Evolutionary conservation across 495 filamentous ascomycete species (phyloP).

Genomic region (Darksidea phi): DNA sequence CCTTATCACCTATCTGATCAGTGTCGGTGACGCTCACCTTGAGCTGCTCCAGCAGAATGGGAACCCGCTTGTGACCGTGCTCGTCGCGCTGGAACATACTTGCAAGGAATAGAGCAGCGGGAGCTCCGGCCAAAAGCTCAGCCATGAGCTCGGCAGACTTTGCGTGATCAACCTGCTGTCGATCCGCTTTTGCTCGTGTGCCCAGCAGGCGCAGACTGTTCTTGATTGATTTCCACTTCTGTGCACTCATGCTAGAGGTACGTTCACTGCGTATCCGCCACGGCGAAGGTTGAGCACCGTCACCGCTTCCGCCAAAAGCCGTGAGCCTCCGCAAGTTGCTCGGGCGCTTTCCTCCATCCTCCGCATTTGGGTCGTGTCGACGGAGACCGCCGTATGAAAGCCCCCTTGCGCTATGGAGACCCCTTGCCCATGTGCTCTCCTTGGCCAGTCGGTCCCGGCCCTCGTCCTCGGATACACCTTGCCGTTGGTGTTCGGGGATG

Average conservation of each 20-base stretch:
- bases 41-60: slow-evolving; percentile 90
- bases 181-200: slow-evolving; percentile 73
- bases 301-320: slow-evolving; percentile 58
- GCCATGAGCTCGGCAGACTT: slow-evolving; percentile 97
- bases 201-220: slow-evolving; percentile 79
- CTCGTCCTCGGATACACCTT: slow-evolving; percentile 84
- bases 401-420: slow-evolving; percentile 55
- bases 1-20: slow-evolving; percentile 48
- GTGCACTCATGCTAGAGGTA: slow-evolving; percentile 73
- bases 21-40: slow-evolving; percentile 84
- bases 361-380: slow-evolving; percentile 39
- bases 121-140: slow-evolving; percentile 85
- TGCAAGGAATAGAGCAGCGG: slow-evolving; percentile 87
- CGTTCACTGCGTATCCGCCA: slow-evolving; percentile 58
- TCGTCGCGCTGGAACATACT: slow-evolving; percentile 98
- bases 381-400: slow-evolving; percentile 52
- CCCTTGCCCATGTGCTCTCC: slow-evolving; percentile 57
- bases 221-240: slow-evolving; percentile 86
- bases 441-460: slow-evolving; percentile 69
- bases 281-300: slow-evolving; percentile 46
- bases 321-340: slow-evolving; percentile 75
- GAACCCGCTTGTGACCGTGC: slow-evolving; percentile 89
- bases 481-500: slow-evolving; percentile 60
- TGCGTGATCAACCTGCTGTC: slow-evolving; percentile 70
- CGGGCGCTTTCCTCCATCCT: slow-evolving; percentile 54